Conservation (phyloP, 2,329 filamentous ascomycete species). For the Botrytis byssoidea region DNA sequence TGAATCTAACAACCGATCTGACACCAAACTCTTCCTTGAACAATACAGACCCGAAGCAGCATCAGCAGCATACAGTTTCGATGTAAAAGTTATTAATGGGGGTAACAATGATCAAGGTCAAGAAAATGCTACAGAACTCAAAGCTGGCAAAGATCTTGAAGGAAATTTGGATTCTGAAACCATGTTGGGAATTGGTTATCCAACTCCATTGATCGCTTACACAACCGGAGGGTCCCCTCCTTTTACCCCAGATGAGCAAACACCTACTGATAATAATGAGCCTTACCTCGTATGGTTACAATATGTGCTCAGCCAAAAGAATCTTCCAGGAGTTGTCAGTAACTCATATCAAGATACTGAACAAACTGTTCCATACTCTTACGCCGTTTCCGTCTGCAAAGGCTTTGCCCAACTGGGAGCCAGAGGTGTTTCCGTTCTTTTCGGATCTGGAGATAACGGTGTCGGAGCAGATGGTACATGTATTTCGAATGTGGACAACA, state of each 20-base stretch:
- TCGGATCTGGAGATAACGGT: constrained; percentile 52
- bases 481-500: constrained; percentile 56
- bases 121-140: constrained; percentile 23
- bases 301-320: constrained; percentile 46
- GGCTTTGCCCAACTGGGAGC: constrained; percentile 52
- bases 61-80: constrained; percentile 20
- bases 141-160: constrained; percentile 41
- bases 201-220: constrained; percentile 53
- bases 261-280: constrained; percentile 44
- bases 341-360: constrained; percentile 60
- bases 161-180: constrained; percentile 58
- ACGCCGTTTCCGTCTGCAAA: constrained; percentile 53
- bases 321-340: constrained; percentile 54
- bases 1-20: constrained; percentile 32
- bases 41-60: constrained; percentile 29
- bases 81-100: constrained; percentile 19
- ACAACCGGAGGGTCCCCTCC: constrained; percentile 56
- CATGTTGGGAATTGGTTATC: constrained; percentile 52
- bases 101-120: constrained; percentile 25
- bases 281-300: constrained; percentile 57
- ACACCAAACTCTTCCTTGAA: constrained; percentile 30
- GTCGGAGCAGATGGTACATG: constrained; percentile 40
- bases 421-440: constrained; percentile 52
- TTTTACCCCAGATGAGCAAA: constrained; percentile 47
- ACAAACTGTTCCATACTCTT: constrained; percentile 51